Base-by-base conservation (phyloP, 805 yeast genomes). In the Pichia phayaonensis region DNA sequence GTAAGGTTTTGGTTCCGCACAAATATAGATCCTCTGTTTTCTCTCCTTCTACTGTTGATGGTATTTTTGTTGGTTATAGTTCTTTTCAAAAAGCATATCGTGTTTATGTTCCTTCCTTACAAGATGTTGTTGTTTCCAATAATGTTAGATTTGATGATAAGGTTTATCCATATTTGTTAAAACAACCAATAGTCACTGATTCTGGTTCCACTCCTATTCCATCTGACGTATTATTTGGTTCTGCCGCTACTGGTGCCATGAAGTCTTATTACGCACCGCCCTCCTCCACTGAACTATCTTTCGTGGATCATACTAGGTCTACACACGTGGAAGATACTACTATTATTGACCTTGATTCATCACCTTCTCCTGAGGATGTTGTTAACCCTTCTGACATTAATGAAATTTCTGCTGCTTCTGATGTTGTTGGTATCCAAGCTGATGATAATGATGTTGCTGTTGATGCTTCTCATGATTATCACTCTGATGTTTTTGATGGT, bases 61-160 rank as follows among this genome's bases (percentile, higher is more conserved):
- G 23, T n/a, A 45, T 49, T 22, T 31, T 44, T 29, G 48, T 49
- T 36, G 48, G 52, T 16, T 45, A 49, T 34, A 40, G 40, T 41
- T n/a, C 45, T 7, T 2, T 18, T 10, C 45, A 44, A n/a, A 49
- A 41, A 41, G 48, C 52, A 12, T 49, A 49, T 34, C 27, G 52
- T 2, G 38, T 39, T 26, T 49, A 40, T 42, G 26, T 45, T 29
- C 48, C 48, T n/a, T 7, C 20, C 4, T 16, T 49, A 4, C 12
- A 20, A 36, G 53, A 40, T 41, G 31, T 64, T 69, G 36, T 56
- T 26, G 20, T 36, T 26, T 42, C 49, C n/a, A 46, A 46, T 38
- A 46, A 46, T 29, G 49, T 46, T 11, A 46, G 22, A 23, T 46
- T 46, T 31, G 21, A 31, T 23, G 43, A 46, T 29, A 1, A 1